A percentile compares a stretch with the other conserved stretches of the same genome.
Conservation (phyloP, 2,329 filamentous ascomycete species). For the Neocucurbitaria cava region DNA sequence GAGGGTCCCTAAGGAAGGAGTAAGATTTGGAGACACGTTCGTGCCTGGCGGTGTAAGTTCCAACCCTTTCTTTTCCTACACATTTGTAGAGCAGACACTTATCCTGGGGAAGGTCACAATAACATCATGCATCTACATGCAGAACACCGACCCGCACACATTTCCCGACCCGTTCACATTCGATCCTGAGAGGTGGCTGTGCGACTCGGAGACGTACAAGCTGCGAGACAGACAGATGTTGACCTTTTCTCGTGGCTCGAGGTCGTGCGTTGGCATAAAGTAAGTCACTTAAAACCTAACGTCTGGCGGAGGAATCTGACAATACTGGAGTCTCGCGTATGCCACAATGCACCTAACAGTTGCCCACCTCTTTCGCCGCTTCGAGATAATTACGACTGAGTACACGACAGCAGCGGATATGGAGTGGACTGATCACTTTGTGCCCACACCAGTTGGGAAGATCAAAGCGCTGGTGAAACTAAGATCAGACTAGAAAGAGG, state of each 20-base stretch:
- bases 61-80: not conserved
- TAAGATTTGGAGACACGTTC: constrained; percentile 7
- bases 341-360: constrained; percentile 18
- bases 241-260: constrained; percentile 13
- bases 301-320: not conserved
- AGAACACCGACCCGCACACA: constrained; percentile 14
- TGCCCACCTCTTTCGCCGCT: constrained; percentile 18
- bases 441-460: constrained; percentile 10
- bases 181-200: constrained; percentile 20
- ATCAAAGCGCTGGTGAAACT: constrained; percentile 17
- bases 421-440: constrained; percentile 22
- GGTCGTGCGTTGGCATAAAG: constrained; percentile 19
- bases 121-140: constrained; percentile 15
- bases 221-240: constrained; percentile 17
- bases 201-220: constrained; percentile 14
- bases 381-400: constrained; percentile 16
- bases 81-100: not conserved
- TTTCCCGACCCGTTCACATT: constrained; percentile 19
- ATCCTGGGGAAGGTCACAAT: constrained; percentile 3
- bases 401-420: constrained; percentile 20
- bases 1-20: constrained; percentile 10
- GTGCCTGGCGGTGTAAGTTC: constrained; percentile 17
- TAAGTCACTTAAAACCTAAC: not conserved
- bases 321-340: constrained; percentile 9
- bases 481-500: constrained; percentile 6